Conservation (phyloP, 371 early-diverging fungal genomes). For the Saksenaea vasiformis region DNA sequence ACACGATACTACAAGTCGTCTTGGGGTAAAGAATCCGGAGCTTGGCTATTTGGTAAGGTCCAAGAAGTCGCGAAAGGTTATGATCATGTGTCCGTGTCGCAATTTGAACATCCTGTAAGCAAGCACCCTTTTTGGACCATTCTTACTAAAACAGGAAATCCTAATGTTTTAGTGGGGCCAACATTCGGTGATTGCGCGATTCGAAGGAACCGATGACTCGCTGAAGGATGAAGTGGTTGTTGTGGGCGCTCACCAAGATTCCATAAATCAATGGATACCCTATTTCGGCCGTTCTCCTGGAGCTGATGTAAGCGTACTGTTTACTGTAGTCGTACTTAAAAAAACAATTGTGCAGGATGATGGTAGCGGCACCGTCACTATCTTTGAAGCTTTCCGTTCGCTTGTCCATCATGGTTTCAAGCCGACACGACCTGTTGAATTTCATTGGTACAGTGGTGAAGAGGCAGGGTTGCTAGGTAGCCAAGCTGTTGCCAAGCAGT, state of each 20-base stretch:
- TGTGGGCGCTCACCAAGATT: slow-evolving; percentile 91
- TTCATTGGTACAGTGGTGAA: slow-evolving; percentile 95
- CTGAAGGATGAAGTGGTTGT: slow-evolving; percentile 74
- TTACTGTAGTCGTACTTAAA: not conserved
- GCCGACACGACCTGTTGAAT: slow-evolving; percentile 86
- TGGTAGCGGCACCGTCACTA: slow-evolving; percentile 88
- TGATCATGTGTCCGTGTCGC: slow-evolving; percentile 65
- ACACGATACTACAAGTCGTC: slow-evolving; percentile 89
- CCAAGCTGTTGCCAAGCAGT: slow-evolving; percentile 78
- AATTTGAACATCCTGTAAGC: slow-evolving; percentile 70
- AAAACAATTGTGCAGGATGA: slow-evolving; percentile 63
- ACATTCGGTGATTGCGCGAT: slow-evolving; percentile 60
- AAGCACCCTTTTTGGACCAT: not conserved
- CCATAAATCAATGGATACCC: slow-evolving; percentile 85
- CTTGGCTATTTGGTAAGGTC: slow-evolving; percentile 76
- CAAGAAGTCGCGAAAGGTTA: slow-evolving; percentile 40
- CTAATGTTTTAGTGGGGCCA: slow-evolving; percentile 40
- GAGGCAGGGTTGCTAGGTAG: slow-evolving; percentile 91
- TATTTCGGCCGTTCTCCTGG: slow-evolving; percentile 82
- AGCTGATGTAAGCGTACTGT: slow-evolving; percentile 59
- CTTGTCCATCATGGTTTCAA: slow-evolving; percentile 70
- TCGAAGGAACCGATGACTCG: slow-evolving; percentile 60
- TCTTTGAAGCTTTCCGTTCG: slow-evolving; percentile 82
- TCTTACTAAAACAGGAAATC: not conserved
- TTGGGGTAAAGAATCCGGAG: slow-evolving; percentile 68